Conservation (phyloP, 1,139 yeast genomes). For the Taphrina pruni region DNA sequence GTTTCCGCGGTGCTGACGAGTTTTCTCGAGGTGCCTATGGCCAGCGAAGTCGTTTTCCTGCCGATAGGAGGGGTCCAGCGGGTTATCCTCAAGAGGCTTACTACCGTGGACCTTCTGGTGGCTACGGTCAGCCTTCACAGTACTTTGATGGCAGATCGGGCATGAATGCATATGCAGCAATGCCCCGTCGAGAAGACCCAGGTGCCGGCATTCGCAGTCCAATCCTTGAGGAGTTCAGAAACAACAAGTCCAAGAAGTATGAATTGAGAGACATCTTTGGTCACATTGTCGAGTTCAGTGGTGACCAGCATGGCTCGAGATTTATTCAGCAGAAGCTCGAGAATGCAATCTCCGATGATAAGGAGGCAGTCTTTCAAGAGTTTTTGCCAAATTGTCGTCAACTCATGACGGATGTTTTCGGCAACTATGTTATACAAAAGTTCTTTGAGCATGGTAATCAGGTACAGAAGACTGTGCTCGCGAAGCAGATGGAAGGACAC, state of each 20-base stretch:
- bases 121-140: conserved; percentile 16
- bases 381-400: conserved; percentile 75
- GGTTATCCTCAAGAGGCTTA: conserved; percentile 23
- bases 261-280: conserved; percentile 75
- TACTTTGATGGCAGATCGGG: conserved; percentile 29
- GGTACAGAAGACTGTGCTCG: conserved; percentile 71
- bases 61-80: conserved; percentile 19
- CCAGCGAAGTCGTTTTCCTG: conserved; percentile 11
- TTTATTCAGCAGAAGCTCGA: conserved; percentile 90
- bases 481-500: conserved; percentile 77
- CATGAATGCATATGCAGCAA: conserved; percentile 25
- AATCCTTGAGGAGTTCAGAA: conserved; percentile 81
- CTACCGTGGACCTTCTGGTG: conserved; percentile 4
- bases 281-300: conserved; percentile 88
- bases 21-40: conserved; percentile 20
- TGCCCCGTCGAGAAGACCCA: conserved; percentile 35
- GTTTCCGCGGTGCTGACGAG: conserved; percentile 22
- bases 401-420: conserved; percentile 95
- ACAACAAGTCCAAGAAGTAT: conserved; percentile 65
- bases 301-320: conserved; percentile 96
- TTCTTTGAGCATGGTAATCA: conserved; percentile 82
- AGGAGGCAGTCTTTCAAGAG: conserved; percentile 82
- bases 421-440: conserved; percentile 95
- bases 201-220: conserved; percentile 39
- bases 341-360: conserved; percentile 67